Evolutionary conservation across 176 grass and related monocot genomes (phyloP), one percentile per base, ranked within the genome.

Genomic region (Phoenix roebelenii): DNA sequence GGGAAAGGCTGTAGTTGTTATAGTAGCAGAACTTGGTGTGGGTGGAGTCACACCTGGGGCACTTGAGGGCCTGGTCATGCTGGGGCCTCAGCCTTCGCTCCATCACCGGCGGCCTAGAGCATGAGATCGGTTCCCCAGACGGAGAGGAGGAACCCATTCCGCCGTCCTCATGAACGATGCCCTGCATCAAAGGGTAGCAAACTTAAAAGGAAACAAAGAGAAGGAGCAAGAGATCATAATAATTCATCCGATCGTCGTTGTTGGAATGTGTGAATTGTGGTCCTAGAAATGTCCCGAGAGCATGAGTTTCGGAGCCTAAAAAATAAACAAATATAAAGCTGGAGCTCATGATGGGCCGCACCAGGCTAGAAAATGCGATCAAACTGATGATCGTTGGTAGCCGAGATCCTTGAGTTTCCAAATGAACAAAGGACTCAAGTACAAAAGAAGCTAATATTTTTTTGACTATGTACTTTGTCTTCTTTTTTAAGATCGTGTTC

Each of bases 11-110:
- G 76, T 95, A 95, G 67, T 95, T 95, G 79, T 95, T 95, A 82
- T 95, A 95, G 79, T 95, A 95, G 82, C 90, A 95, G 90, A 95
- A 95, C 69, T 89, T 95, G 85, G 90, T 95, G 71, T 89, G 85
- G 44, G 82, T 75, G 5, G 90, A 95, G 23, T 95, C 85, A 55
- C 90, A 95, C 1, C 90, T 70, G 57, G 90, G 90, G 79, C 90
- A 95, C 80, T 95, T 95, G 69, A 95, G 69, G 16, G 90, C 84
- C 69, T 89, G 90, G 7, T 95, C 90, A 22, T 86, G 90, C 66
- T 77, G 76, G 1, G 90, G 90, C 22, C 90, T 85, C 12, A 95
- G 76, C 30, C 85, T 72, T 29, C 83, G 49, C 57, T 95, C 90
- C 4, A 72, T 56, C 15, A 19, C 72, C 77, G 68, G 68, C 67